These are phyloP conservation scores for Fonsecaea nubica DNA, from an alignment of 2,329 filamentous ascomycete species.

Conservation along the genomic window DNA sequence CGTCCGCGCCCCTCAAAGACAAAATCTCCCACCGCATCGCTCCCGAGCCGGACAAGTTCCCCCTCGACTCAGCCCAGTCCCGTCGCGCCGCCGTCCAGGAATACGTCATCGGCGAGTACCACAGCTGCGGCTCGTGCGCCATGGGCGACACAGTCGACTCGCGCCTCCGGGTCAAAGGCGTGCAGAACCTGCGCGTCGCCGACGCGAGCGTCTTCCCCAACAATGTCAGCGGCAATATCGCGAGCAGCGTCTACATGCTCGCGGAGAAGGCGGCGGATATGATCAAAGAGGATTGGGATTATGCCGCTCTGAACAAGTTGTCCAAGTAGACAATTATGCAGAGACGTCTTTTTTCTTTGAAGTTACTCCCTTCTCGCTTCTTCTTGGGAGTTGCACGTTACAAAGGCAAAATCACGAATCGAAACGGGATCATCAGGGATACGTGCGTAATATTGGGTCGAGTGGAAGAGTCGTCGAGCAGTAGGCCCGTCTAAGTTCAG, in stretches of 20 bases:
- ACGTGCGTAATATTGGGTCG: not conserved
- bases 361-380: no score
- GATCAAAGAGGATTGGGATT: conserved; percentile 43
- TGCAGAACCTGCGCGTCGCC: conserved; percentile 45
- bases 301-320: conserved; percentile 21
- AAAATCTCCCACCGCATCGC: conserved; percentile 31
- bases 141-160: conserved; percentile 50
- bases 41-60: conserved; percentile 23
- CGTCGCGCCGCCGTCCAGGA: conserved; percentile 28
- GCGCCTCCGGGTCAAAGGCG: conserved; percentile 43
- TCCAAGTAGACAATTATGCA: conserved; percentile 2
- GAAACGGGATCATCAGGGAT: not conserved
- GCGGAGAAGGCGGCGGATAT: conserved; percentile 47
- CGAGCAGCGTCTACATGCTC: conserved; percentile 44
- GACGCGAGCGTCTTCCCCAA: conserved; percentile 46
- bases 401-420: not conserved
- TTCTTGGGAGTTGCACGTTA: not conserved
- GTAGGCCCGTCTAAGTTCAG: not conserved
- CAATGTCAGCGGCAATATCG: conserved; percentile 44
- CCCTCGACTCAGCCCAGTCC: conserved; percentile 23
- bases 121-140: conserved; percentile 44
- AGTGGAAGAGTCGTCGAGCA: not conserved
- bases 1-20: conserved; percentile 22
- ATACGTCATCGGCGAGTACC: conserved; percentile 34
- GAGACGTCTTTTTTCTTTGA: no score